Evolutionary conservation across 192 early-diverging fungal genomes (phyloP), one percentile per base, ranked within the genome.

Genomic region (Phycomyces nitens): DNA sequence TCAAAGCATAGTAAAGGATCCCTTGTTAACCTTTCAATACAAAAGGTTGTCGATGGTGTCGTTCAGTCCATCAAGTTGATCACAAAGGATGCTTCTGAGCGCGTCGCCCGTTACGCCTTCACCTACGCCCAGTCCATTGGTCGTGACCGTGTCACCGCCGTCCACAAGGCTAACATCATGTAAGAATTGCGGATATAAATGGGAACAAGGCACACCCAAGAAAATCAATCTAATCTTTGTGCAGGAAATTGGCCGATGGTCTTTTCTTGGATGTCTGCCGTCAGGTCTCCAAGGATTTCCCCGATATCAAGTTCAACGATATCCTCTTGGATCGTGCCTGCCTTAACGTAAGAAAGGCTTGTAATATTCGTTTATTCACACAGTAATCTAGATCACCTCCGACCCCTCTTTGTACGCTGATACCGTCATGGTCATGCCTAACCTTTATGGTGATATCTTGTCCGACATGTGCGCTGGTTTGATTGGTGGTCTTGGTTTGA

Each of bases 21-120:
- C n/a, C n/a, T n/a, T n/a, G n/a, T n/a, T n/a, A n/a, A n/a, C n/a
- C n/a, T n/a, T n/a, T n/a, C n/a, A n/a, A n/a, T n/a, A n/a, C n/a
- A n/a, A n/a, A 50, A 20, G 21, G 92, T 98, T 5, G 90, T 98
- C 53, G 86, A 90, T 71, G 97, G 97, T 47, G 94, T 97, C 58
- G 94, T 99, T 62, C 97, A 99, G 82, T 94, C 92, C 68, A 97
- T 99, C 84, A 99, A 99, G 86, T 86, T 99, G 71, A 99, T 99
- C 68, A 99, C 97, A 68, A 86, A 86, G 76, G 88, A 94, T 39
- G 97, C 97, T 6, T 96, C 91, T 56, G 88, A 93, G 69, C 88
- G 94, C 62, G 88, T 88, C 65, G 89, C 89, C 29, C 88, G 91
- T 54, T 99, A 97, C 78, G 97, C 97, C 51, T 99, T 97, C 80